Conservation (phyloP, 306 rosid genomes). For the Cucurbita ficifolia region DNA sequence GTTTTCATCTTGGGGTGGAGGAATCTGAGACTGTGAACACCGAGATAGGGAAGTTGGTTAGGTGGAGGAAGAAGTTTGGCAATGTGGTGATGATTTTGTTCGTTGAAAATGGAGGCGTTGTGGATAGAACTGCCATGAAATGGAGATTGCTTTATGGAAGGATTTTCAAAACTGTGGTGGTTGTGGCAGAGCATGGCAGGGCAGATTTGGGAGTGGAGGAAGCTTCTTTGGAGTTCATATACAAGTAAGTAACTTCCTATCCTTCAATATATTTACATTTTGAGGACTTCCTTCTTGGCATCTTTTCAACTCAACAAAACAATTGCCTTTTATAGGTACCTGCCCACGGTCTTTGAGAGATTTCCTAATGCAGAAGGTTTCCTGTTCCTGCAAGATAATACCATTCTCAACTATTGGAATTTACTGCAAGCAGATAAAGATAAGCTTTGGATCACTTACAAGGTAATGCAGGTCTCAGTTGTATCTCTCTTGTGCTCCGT, state of each 20-base stretch:
- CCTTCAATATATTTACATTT: background rate
- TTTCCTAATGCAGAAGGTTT: slow-evolving; percentile 83
- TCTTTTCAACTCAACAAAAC: background rate
- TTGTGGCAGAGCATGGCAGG: slow-evolving; percentile 58
- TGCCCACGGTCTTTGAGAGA: slow-evolving; percentile 66
- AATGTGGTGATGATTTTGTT: slow-evolving; percentile 78
- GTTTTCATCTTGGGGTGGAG: slow-evolving; percentile 93
- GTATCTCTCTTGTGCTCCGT: background rate
- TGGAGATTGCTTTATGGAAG: slow-evolving; percentile 99
- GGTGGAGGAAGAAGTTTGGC: slow-evolving; percentile 88
- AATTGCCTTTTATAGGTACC: slow-evolving; percentile 29
- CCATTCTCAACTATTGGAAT: slow-evolving; percentile 95
- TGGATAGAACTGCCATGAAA: slow-evolving; percentile 88
- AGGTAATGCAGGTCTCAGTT: slow-evolving; percentile 27
- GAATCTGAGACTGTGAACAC: slow-evolving; percentile 76
- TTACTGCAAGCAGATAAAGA: slow-evolving; percentile 71
- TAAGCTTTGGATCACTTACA: slow-evolving; percentile 73
- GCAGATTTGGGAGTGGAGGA: slow-evolving; percentile 72
- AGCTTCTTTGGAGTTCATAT: slow-evolving; percentile 57
- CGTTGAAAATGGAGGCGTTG: slow-evolving; percentile 60
- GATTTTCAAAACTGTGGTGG: slow-evolving; percentile 74
- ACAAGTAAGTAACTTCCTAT: slow-evolving; percentile 47
- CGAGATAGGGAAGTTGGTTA: slow-evolving; percentile 76
- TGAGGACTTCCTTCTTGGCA: background rate
- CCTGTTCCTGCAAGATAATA: slow-evolving; percentile 67